Base-by-base conservation (phyloP, 1,284 basidiomycete species). In the Ustilago bromivora region DNA sequence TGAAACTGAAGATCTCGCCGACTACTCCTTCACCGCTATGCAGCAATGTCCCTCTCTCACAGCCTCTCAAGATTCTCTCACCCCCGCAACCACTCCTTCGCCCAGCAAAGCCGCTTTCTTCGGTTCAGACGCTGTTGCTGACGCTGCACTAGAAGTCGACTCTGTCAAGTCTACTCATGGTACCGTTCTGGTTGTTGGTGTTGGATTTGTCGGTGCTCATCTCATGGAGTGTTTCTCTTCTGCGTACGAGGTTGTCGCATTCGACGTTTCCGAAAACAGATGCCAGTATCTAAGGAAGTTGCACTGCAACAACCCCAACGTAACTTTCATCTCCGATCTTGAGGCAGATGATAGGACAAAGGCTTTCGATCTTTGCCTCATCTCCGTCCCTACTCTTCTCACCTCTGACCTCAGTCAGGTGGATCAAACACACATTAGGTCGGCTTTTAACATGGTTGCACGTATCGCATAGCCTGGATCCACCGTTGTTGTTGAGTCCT, bases 311-410 rank as follows among this genome's bases (percentile, higher is more conserved):
- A 75, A 75, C 34, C 40, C 41, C 17, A 75, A 75, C 64, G 72
- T 75, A 15, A 71, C 67, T 8, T 66, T 70, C 40, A 67, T 75
- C 38, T 68, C 58, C 35, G 62, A 74, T 41, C 36, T 74, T 19
- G 62, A 62, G 1, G 62, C 62, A 0, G 72, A 69, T 36, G 60
- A 64, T 3, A 28, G 63, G 9, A 62, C 62, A 2, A 56, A 59
- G 61, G 60, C 61, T 32, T 75, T 70, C 46, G 72, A 75, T 31
- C 67, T 75, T 19, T 63, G 59, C 55, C 61, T 75, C 10, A 58
- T 75, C 32, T 75, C 72, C 2, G 72, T 75, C 1, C 72, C 72
- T 7, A 75, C 72, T 1, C 67, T 75, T 28, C 67, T 75, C 34
- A 66, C 59, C 4, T n/a, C 60, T 32, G 67, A 75, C 34, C 36